phyloP scores from a whole-genome alignment of 208 protist genomes.

The Balamuthia mandrillaris region DNA sequence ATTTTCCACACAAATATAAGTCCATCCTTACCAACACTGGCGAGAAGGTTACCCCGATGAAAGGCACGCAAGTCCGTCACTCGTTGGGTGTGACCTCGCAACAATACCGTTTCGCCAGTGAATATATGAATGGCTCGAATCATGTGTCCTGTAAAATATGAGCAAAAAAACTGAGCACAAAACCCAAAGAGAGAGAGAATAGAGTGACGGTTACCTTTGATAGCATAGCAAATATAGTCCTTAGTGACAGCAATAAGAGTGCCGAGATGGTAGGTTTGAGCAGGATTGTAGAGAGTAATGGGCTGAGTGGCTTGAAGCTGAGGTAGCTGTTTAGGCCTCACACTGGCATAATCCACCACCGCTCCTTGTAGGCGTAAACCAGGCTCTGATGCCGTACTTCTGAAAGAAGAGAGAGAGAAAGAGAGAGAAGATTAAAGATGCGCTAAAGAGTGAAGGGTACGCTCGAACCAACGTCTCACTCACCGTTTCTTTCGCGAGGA shows the following conservation, averaged over 20 bases:
- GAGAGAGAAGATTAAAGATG: no score
- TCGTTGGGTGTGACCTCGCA: constrained; percentile 9
- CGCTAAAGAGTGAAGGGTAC: no score
- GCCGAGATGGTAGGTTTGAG: constrained; percentile 1
- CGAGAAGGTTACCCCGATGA: background rate
- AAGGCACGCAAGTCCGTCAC: constrained; percentile 20
- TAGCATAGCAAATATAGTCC: constrained; percentile 38
- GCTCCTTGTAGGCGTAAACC: no score
- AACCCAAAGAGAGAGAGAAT: background rate
- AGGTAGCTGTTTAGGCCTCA: no score
- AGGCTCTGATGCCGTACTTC: no score
- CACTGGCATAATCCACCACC: no score
- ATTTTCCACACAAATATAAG: constrained; percentile 14
- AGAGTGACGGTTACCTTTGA: background rate
- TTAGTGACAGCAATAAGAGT: constrained; percentile 25
- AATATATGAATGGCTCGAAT: constrained; percentile 29
- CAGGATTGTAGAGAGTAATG: constrained; percentile 22
- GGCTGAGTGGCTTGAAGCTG: no score
- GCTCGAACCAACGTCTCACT: no score
- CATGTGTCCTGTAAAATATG: background rate
- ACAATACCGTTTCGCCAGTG: background rate
- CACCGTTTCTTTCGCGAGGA: no score
- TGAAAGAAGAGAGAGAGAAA: no score
- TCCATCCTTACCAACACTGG: constrained; percentile 8
- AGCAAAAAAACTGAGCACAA: background rate